Conservation (phyloP, 352 stramenopile species). For the Phytopythium chamaehyphon region DNA sequence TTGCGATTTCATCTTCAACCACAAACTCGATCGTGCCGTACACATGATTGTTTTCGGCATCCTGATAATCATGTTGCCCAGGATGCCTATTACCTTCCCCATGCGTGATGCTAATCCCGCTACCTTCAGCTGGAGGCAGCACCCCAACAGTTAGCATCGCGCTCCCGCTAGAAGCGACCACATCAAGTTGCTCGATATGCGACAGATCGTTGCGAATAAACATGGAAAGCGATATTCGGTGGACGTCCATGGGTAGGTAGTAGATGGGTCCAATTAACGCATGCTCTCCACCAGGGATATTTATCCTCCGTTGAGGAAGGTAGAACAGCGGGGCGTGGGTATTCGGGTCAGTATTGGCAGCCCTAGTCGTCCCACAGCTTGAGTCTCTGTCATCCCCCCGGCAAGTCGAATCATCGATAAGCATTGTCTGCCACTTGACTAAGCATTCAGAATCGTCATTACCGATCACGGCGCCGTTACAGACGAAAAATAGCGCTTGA, state of each 20-base stretch:
- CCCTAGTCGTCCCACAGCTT: background rate
- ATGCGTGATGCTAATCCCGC: too few species aligned
- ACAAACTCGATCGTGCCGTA: conserved; percentile 2
- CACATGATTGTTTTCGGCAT: too few species aligned
- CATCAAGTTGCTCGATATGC: conserved; percentile 44
- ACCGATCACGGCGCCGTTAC: conserved; percentile 9
- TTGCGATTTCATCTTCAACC: background rate
- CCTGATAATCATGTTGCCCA: too few species aligned
- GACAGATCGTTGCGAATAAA: conserved; percentile 67
- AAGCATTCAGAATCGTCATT: conserved; percentile 1
- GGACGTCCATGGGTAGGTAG: conserved; percentile 43
- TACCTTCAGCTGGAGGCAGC: background rate
- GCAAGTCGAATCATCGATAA: background rate
- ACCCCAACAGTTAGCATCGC: conserved; percentile 6
- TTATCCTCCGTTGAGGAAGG: conserved; percentile 19
- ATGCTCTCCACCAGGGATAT: conserved; percentile 17
- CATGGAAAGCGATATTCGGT: conserved; percentile 22
- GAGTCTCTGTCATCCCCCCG: background rate
- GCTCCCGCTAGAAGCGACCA: conserved; percentile 38
- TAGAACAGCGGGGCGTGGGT: conserved; percentile 28
- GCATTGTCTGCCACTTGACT: background rate
- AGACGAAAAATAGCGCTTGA: conserved; percentile 43
- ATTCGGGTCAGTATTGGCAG: conserved; percentile 5
- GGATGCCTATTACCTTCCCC: too few species aligned
- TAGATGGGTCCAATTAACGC: conserved; percentile 52